Percentiles rank a stretch among this genome's conserved stretches.
Evolutionary conservation across 495 filamentous ascomycete genomes (phyloP).

Genomic region (Aspergillus biplanus): DNA sequence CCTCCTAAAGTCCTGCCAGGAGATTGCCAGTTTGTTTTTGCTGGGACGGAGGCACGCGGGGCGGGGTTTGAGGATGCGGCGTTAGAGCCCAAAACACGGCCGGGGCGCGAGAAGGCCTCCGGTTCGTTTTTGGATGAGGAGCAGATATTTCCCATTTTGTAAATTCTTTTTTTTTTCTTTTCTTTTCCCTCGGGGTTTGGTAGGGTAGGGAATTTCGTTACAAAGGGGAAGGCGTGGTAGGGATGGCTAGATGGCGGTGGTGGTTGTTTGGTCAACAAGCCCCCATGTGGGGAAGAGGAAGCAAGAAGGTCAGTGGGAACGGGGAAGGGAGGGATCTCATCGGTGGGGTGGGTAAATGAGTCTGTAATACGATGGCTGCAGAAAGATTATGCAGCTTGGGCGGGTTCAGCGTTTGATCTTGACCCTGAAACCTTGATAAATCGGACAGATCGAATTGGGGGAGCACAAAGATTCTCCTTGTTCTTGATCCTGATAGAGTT

Average conservation of each 20-base stretch:
- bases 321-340: background rate
- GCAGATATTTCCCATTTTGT: constrained; percentile 75
- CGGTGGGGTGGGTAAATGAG: background rate
- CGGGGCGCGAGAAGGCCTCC: constrained; percentile 61
- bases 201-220: background rate
- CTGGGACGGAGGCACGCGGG: constrained; percentile 42
- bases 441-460: background rate
- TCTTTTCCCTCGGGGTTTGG: background rate
- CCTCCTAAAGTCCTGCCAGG: constrained; percentile 38
- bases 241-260: background rate
- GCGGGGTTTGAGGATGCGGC: constrained; percentile 36
- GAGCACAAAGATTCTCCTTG: background rate
- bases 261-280: constrained; percentile 2
- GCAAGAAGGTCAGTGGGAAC: background rate
- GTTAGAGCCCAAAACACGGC: constrained; percentile 59
- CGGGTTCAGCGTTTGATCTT: background rate
- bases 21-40: constrained; percentile 48
- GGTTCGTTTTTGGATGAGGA: constrained; percentile 62
- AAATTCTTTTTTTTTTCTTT: background rate
- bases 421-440: background rate
- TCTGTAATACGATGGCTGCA: background rate
- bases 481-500: no score
- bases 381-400: background rate
- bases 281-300: constrained; percentile 4
- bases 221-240: background rate